Evolutionary conservation across 2,329 filamentous ascomycete genomes (phyloP).

Genomic region (Cordyceps cicadae): DNA sequence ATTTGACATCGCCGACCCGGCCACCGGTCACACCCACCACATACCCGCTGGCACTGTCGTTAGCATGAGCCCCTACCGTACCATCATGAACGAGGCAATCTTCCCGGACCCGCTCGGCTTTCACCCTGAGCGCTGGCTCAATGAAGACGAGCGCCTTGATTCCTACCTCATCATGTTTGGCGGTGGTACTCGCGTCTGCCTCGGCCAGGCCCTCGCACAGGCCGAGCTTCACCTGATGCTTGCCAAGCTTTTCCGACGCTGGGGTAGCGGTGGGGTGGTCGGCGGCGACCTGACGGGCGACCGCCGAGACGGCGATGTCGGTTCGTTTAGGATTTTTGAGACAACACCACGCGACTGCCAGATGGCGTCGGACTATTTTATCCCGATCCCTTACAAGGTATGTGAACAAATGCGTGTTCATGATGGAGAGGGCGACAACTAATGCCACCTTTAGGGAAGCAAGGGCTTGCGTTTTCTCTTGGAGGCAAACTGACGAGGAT

Average conservation of each 20-base stretch:
- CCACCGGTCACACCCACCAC: conserved; percentile 20
- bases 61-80: conserved; percentile 30
- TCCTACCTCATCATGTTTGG: conserved; percentile 28
- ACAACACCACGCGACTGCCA: conserved; percentile 27
- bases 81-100: conserved; percentile 26
- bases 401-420: background rate
- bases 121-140: conserved; percentile 29
- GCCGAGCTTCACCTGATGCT: conserved; percentile 31
- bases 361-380: conserved; percentile 31
- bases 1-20: conserved; percentile 22
- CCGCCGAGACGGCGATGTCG: conserved; percentile 24
- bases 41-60: conserved; percentile 27
- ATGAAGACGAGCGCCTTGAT: conserved; percentile 25
- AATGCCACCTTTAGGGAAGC: conserved; percentile 18
- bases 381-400: conserved; percentile 31
- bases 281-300: conserved; percentile 25
- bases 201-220: conserved; percentile 30
- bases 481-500: conserved; percentile 12
- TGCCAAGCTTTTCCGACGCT: conserved; percentile 29
- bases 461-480: conserved; percentile 28
- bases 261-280: conserved; percentile 27
- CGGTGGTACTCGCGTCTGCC: conserved; percentile 27
- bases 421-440: background rate
- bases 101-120: conserved; percentile 26
- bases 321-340: conserved; percentile 27